Percentiles rank a stretch among this genome's conserved stretches.
These are phyloP conservation scores for Acanthamoeba lenticulata DNA, from an alignment of 208 protist genomes.

Conservation along the genomic window DNA sequence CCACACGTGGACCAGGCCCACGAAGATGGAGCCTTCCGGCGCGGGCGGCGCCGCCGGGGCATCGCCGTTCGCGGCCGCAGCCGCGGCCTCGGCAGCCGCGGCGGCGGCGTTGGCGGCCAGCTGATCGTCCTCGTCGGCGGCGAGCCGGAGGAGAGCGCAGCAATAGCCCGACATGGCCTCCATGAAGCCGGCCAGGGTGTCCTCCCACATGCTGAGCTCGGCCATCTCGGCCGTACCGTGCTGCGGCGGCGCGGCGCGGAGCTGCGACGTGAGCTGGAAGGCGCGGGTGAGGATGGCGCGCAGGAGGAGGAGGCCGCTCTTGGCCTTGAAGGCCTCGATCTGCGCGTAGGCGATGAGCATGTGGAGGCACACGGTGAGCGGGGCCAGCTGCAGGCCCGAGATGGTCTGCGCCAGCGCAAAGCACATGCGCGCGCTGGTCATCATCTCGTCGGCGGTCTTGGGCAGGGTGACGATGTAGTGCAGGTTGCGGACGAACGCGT, in stretches of 20 bases:
- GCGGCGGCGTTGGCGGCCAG: not conserved
- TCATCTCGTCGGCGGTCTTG: constrained; percentile 27
- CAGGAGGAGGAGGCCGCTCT: constrained; percentile 3
- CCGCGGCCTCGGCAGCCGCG: not conserved
- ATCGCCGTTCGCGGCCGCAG: not conserved
- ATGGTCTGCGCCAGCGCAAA: not conserved
- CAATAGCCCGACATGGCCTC: constrained; percentile 55
- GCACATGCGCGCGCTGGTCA: not conserved
- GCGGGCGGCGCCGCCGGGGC: not conserved
- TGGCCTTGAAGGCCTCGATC: constrained; percentile 43
- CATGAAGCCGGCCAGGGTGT: constrained; percentile 46
- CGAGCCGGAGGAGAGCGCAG: constrained; percentile 43
- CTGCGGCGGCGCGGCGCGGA: not conserved
- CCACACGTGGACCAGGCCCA: constrained; percentile 24
- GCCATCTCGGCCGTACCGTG: constrained; percentile 1
- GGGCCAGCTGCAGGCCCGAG: not conserved
- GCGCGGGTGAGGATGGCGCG: not conserved
- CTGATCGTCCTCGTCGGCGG: constrained; percentile 30
- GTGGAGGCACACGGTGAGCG: constrained; percentile 24
- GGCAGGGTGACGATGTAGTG: constrained; percentile 34
- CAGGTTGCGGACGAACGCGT: constrained; percentile 46
- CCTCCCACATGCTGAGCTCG: constrained; percentile 4
- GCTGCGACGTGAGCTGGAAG: not conserved
- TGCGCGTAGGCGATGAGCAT: not conserved
- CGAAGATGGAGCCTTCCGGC: constrained; percentile 17